Base-by-base conservation (phyloP, 305 asterid genomes). In the Fraxinus greggii region DNA sequence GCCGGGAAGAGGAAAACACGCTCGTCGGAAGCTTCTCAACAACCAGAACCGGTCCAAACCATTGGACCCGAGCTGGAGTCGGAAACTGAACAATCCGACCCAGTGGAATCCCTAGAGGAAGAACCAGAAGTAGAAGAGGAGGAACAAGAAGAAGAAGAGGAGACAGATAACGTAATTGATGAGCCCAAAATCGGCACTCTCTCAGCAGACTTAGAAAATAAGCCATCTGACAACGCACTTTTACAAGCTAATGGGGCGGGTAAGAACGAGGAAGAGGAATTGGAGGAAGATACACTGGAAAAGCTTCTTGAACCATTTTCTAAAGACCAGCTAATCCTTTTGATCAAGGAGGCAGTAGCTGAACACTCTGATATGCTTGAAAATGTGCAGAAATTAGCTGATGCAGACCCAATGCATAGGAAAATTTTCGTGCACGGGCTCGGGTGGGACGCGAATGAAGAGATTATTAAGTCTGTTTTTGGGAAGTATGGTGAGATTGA, bases 231-330 rank as follows among this genome's bases (percentile, higher is more conserved):
- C 86, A 28, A 5, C 19, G 78, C 35, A 13, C 51, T 78, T 13
- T 84, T 72, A 12, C 72, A 87, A 38, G 86, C 82, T 32, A 87
- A 89, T 48, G 95, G 89, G 13, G 84, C 82, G 54, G 89, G 35
- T 13, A 83, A 76, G 78, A 17, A 76, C 23, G 89, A 42, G 0
- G 90, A 76, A 2, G 93, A 88, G 40, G 96, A 92, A 61, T 87
- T 84, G 21, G 99, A 92, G 74, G 97, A 89, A 65, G 99, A 93
- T 82, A 88, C 97, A 0, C 36, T 94, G 19, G 97, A 94, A 90
- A 95, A 85, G 86, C 92, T 95, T 3, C 92, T 95, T 1, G 98
- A 94, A 40, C 99, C 98, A 0, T 94, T 94, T 10, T 87, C 97
- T 0, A 94, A 92, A 80, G 97, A 93, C 79, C 97, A 93, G 83